These are phyloP conservation scores for Paramecium octaurelia DNA, from an alignment of 73 alveolate species.

Conservation along the genomic window DNA sequence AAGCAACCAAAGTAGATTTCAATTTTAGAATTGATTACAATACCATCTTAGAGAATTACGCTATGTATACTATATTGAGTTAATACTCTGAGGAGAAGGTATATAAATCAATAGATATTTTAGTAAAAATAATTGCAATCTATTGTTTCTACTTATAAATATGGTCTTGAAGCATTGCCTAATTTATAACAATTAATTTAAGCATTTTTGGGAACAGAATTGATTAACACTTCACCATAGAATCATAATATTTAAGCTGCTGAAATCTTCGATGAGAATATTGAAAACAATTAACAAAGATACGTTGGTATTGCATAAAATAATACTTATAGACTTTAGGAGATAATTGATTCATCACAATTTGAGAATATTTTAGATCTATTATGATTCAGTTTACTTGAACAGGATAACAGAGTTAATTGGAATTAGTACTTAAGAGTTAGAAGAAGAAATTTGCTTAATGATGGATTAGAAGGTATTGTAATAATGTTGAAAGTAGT, in stretches of 20 bases:
- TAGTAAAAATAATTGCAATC: neutral
- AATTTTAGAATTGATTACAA: slow-evolving; percentile 55
- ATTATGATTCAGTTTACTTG: slow-evolving; percentile 77
- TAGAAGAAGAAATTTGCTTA: slow-evolving; percentile 53
- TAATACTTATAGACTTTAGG: slow-evolving; percentile 67
- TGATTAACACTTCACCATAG: slow-evolving; percentile 19
- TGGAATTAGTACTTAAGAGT: neutral
- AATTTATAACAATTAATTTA: slow-evolving; percentile 53
- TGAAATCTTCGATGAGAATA: slow-evolving; percentile 51
- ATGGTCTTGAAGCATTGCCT: slow-evolving; percentile 69
- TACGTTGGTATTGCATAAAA: neutral
- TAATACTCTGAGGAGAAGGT: slow-evolving; percentile 70
- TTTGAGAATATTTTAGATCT: slow-evolving; percentile 78
- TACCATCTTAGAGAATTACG: slow-evolving; percentile 67
- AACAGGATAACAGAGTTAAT: slow-evolving; percentile 74
- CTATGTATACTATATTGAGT: slow-evolving; percentile 66
- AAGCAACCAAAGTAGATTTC: slow-evolving; percentile 33
- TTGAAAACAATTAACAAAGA: neutral
- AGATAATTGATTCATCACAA: slow-evolving; percentile 90
- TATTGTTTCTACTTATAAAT: slow-evolving; percentile 63
- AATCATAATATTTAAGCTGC: slow-evolving; percentile 9
- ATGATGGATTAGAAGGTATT: slow-evolving; percentile 37
- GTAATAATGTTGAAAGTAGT: neutral
- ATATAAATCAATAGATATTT: neutral
- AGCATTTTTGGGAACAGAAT: slow-evolving; percentile 63